A percentile compares a stretch with the other conserved stretches of the same genome.
phyloP scores from a whole-genome alignment of 2,329 filamentous ascomycete genomes.

The Didymella arachidicola region DNA sequence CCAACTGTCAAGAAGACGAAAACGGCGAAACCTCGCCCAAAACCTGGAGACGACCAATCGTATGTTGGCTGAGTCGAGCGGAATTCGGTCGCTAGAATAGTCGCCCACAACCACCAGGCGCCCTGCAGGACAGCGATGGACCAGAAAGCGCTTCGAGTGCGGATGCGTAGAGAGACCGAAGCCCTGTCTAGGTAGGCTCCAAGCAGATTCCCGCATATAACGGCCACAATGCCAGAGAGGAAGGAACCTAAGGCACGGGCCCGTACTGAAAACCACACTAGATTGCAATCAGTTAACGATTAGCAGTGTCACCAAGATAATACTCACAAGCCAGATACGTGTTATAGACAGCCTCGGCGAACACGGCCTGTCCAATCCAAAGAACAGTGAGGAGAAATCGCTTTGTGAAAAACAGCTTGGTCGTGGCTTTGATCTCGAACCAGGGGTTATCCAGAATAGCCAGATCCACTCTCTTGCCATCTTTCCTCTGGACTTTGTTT shows the following conservation, averaged over 20 bases:
- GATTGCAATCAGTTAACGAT: conserved; percentile 1
- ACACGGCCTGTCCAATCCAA: conserved; percentile 75
- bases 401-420: conserved; percentile 65
- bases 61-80: conserved; percentile 64
- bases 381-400: conserved; percentile 71
- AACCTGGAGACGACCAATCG: conserved; percentile 71
- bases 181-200: conserved; percentile 71
- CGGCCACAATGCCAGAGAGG: conserved; percentile 71
- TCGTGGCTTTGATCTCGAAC: conserved; percentile 67
- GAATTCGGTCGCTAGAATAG: conserved; percentile 69
- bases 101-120: conserved; percentile 76
- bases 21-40: conserved; percentile 71
- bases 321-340: conserved; percentile 65
- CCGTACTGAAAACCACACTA: conserved; percentile 73
- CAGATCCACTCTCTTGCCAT: conserved; percentile 69
- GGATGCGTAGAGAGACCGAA: conserved; percentile 60
- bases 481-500: conserved; percentile 67
- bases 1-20: conserved; percentile 72
- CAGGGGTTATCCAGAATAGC: conserved; percentile 64
- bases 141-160: conserved; percentile 64
- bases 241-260: conserved; percentile 75
- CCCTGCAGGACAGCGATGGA: conserved; percentile 66
- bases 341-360: conserved; percentile 75
- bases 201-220: conserved; percentile 70
- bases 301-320: neutral